Conservation (phyloP, 2,329 filamentous ascomycete genomes). For the Scedosporium minutisporum region DNA sequence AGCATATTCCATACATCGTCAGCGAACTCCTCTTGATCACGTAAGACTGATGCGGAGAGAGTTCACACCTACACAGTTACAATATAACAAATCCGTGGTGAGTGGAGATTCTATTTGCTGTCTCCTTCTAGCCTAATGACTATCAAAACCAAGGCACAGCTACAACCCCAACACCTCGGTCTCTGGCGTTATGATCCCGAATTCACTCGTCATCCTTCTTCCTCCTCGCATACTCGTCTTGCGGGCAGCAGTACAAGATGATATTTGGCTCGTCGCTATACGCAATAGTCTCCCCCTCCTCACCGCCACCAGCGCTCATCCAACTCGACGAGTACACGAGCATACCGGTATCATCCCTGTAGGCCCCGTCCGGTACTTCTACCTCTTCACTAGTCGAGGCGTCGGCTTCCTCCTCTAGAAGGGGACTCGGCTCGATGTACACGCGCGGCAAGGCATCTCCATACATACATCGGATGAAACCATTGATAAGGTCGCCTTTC, state of each 20-base stretch:
- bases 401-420: background rate
- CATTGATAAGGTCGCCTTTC: constrained; percentile 1
- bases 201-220: background rate
- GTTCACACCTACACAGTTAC: no score
- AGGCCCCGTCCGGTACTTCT: background rate
- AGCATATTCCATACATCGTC: no score
- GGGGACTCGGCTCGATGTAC: background rate
- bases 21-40: no score
- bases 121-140: no score
- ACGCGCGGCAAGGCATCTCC: background rate
- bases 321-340: background rate
- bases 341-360: background rate
- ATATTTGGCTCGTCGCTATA: background rate
- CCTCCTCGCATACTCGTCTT: background rate
- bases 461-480: background rate
- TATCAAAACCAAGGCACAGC: no score
- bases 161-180: no score
- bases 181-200: no score
- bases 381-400: background rate
- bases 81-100: no score
- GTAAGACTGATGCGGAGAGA: no score
- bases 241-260: background rate
- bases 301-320: background rate
- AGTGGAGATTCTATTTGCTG: no score
- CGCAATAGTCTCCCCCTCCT: background rate